These are phyloP conservation scores for Filosporella fistucella DNA, from an alignment of 495 filamentous ascomycete species.

Conservation along the genomic window DNA sequence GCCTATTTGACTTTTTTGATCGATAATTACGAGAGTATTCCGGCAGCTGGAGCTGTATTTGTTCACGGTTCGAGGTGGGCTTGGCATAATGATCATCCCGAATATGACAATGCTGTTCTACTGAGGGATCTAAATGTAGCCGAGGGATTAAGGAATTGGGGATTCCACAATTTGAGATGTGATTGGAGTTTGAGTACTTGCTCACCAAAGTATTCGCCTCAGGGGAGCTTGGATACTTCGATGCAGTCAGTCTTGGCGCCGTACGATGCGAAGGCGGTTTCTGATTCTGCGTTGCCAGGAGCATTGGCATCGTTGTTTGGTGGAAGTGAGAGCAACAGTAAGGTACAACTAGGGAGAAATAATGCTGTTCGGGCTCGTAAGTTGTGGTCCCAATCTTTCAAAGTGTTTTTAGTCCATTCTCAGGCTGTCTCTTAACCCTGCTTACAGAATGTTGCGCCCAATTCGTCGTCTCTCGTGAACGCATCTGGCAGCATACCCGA, in stretches of 20 bases:
- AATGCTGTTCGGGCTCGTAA: slow-evolving; percentile 26
- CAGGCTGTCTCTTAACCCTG: too few relatives aligned
- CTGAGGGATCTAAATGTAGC: slow-evolving; percentile 8
- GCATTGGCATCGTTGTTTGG: slow-evolving; percentile 41
- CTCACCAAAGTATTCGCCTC: neutral
- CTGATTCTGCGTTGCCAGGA: slow-evolving; percentile 38
- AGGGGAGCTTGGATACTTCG: slow-evolving; percentile 22
- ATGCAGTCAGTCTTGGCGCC: slow-evolving; percentile 48
- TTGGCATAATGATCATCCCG: slow-evolving; percentile 45
- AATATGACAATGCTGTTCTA: slow-evolving; percentile 15
- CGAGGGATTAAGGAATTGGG: slow-evolving; percentile 10
- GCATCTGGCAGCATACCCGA: slow-evolving; percentile 51
- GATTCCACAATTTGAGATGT: slow-evolving; percentile 33
- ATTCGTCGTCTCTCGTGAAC: slow-evolving; percentile 56
- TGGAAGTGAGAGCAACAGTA: neutral
- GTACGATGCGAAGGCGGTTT: slow-evolving; percentile 32
- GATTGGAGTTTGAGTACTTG: slow-evolving; percentile 33
- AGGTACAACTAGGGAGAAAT: neutral
- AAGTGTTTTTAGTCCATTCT: too few relatives aligned
- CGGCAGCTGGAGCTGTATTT: slow-evolving; percentile 37
- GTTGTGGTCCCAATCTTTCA: too few relatives aligned
- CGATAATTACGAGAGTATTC: slow-evolving; percentile 45
- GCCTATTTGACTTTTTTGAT: slow-evolving; percentile 49
- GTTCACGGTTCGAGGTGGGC: slow-evolving; percentile 35
- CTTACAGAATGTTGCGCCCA: slow-evolving; percentile 72